Conservation (phyloP, 176 grass and related monocot species). For the Oryza australiensis region DNA sequence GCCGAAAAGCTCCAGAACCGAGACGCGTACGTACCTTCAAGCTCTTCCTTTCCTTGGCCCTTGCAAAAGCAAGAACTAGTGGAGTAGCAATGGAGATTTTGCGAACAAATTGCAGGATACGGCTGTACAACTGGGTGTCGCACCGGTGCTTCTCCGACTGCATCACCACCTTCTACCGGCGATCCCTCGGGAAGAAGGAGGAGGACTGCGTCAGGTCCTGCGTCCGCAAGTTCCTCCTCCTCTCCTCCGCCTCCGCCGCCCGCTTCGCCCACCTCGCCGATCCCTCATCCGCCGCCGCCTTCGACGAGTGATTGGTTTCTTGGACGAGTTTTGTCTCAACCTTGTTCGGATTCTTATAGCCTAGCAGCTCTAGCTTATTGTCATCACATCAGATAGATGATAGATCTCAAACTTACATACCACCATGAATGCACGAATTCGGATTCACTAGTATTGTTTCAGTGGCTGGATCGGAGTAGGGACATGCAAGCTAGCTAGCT, state of each 20-base stretch:
- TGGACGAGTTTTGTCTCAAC: neutral
- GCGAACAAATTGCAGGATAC: neutral
- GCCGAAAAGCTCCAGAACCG: slow-evolving; percentile 31
- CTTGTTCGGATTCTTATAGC: neutral
- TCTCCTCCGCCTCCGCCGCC: slow-evolving; percentile 33
- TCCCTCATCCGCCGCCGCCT: neutral
- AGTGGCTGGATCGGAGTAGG: neutral
- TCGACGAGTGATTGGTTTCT: neutral
- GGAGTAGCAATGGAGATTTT: too few relatives aligned
- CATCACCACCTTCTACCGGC: slow-evolving; percentile 61
- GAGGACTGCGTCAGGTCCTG: slow-evolving; percentile 60
- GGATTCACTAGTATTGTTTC: neutral
- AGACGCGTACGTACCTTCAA: slow-evolving; percentile 45
- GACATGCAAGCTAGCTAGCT: too few relatives aligned
- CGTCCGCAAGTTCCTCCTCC: slow-evolving; percentile 56
- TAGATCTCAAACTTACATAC: too few relatives aligned
- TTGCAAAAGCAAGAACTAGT: neutral
- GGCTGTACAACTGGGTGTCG: slow-evolving; percentile 50
- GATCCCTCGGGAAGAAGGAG: slow-evolving; percentile 58
- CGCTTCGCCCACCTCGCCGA: slow-evolving; percentile 46
- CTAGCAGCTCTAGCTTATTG: too few relatives aligned
- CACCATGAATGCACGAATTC: too few relatives aligned
- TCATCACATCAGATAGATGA: too few relatives aligned
- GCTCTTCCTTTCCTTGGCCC: too few relatives aligned
- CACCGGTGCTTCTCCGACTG: slow-evolving; percentile 70